Evolutionary conservation across 768 basidiomycete genomes (phyloP).

Genomic region (Candolleomyces efflorescens): DNA sequence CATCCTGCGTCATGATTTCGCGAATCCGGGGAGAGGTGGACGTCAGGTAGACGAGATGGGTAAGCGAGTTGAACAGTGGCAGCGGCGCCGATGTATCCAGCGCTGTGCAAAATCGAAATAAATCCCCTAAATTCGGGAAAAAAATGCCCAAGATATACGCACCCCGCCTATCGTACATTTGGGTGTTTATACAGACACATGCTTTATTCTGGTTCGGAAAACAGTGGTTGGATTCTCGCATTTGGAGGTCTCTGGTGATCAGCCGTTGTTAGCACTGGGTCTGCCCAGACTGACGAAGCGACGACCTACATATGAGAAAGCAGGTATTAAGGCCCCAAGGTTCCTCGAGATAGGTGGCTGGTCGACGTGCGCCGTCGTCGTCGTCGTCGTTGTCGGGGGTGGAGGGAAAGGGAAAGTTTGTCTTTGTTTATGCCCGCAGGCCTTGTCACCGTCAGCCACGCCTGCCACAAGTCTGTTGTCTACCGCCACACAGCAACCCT

Average conservation of each 20-base stretch:
- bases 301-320: neutral
- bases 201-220: constrained; percentile 95
- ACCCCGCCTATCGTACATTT: constrained; percentile 95
- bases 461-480: too few species aligned
- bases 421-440: constrained; percentile 4
- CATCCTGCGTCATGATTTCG: constrained; percentile 97
- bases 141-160: constrained; percentile 20
- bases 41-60: constrained; percentile 93
- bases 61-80: constrained; percentile 78
- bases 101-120: constrained; percentile 24
- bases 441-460: neutral
- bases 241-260: constrained; percentile 22
- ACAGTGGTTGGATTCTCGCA: constrained; percentile 95
- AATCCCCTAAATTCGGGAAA: constrained; percentile 9
- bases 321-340: neutral
- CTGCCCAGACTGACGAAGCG: neutral
- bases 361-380: neutral
- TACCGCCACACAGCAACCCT: too few species aligned
- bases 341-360: neutral
- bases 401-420: constrained; percentile 3
- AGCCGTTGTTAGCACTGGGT: neutral
- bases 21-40: constrained; percentile 96
- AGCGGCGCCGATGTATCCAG: constrained; percentile 48
- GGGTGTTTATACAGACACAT: constrained; percentile 89
- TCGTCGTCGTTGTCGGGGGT: neutral